Base-by-base conservation (phyloP, 2,329 filamentous ascomycete genomes). In the Fusarium graminum region DNA sequence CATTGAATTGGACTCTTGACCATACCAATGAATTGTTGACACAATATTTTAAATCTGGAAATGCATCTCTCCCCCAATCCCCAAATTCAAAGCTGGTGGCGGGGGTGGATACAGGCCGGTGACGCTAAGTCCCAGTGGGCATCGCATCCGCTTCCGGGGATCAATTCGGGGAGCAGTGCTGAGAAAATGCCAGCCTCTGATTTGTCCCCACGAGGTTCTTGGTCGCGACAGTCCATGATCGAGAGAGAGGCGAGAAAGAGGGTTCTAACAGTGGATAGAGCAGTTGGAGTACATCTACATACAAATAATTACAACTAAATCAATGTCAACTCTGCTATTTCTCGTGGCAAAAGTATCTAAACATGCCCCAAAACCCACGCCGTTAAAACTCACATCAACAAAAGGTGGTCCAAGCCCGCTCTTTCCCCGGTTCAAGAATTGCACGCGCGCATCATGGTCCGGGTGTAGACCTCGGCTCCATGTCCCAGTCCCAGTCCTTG, bases 171-270 rank as follows among this genome's bases (percentile, higher is more conserved):
- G 19, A 58, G 57, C 17, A 19, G 7, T 73, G 71, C 71, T 73
- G 71, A 73, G 71, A 64, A 73, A 73, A 70, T 36, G 55, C 67
- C 41, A 56, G 59, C 65, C 63, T 67, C 65, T 73, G 71, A 73
- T 73, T 73, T 73, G 70, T 41, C 65, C 59, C 52, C 26, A n/a
- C 19, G 10, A 52, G 55, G 54, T 28, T 17, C 32, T 32, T 59
- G 13, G 25, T 49, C 32, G 52, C 36, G 38, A 65, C 55, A 53
- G 38, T 26, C 13, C 13, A 46, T 34, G 32, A 44, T 42, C 19
- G 43, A 59, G 22, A 56, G 19, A 19, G 22, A 19, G 28, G 22
- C 22, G 22, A 22, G 22, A 22, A 39, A 45, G 38, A 12, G 11
- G 25, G 12, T 40, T 41, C 10, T 49, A 59, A 29, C 38, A 47